A percentile compares a stretch with the other conserved stretches of the same genome.
These are phyloP conservation scores for Ambrosiella cleistominuta DNA, from an alignment of 2,329 filamentous ascomycete genomes.

Conservation along the genomic window DNA sequence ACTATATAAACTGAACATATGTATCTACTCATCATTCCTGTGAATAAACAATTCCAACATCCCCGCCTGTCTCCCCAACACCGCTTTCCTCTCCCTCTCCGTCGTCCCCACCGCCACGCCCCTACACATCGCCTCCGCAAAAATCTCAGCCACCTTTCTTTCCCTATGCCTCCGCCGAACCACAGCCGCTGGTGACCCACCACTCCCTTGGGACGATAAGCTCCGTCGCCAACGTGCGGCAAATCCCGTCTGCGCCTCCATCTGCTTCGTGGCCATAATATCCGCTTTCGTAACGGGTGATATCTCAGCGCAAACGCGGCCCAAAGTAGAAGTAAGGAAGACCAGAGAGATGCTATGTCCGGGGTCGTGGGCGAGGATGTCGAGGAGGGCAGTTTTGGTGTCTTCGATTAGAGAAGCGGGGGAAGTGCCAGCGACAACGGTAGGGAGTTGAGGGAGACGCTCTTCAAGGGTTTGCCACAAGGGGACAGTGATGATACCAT, in stretches of 20 bases:
- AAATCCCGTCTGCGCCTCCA: slow-evolving; percentile 21
- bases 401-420: slow-evolving; percentile 21
- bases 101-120: slow-evolving; percentile 24
- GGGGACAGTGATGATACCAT: slow-evolving; percentile 55
- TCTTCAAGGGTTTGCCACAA: slow-evolving; percentile 52
- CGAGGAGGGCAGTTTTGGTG: slow-evolving; percentile 42
- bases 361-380: slow-evolving; percentile 52
- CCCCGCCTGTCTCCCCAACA: slow-evolving; percentile 46
- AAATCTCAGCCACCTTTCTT: slow-evolving; percentile 44
- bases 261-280: slow-evolving; percentile 12
- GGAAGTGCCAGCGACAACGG: slow-evolving; percentile 8
- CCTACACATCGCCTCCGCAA: slow-evolving; percentile 46
- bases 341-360: slow-evolving; percentile 81
- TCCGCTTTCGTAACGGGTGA: slow-evolving; percentile 17
- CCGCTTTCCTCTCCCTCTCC: slow-evolving; percentile 33
- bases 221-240: slow-evolving; percentile 25
- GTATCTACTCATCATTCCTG: slow-evolving; percentile 15
- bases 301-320: slow-evolving; percentile 33
- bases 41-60: slow-evolving; percentile 51
- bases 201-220: slow-evolving; percentile 8
- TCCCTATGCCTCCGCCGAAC: slow-evolving; percentile 41
- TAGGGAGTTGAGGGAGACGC: slow-evolving; percentile 29
- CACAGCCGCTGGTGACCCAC: slow-evolving; percentile 15
- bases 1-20: neutral
- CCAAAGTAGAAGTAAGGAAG: slow-evolving; percentile 63